Evolutionary conservation across 2,329 filamentous ascomycete genomes (phyloP).

Genomic region (Fusarium papillatum): DNA sequence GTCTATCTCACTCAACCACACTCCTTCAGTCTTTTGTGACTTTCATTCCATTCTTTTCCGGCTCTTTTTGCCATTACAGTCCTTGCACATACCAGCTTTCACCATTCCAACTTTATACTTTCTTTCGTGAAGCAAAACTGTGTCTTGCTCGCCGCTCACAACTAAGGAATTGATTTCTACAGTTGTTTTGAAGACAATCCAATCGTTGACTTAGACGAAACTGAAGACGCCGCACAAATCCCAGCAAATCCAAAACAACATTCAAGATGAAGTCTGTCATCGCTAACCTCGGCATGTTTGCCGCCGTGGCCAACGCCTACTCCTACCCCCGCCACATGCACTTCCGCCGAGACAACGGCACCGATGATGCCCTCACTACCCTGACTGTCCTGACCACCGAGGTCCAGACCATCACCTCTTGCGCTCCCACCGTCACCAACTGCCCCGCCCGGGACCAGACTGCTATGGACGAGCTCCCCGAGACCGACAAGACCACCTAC

Average conservation of each 20-base stretch:
- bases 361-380: conserved; percentile 51
- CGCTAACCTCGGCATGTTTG: conserved; percentile 59
- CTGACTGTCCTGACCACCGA: conserved; percentile 67
- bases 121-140: conserved; percentile 49
- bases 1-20: conserved; percentile 40
- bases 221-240: conserved; percentile 33
- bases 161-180: conserved; percentile 52
- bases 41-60: conserved; percentile 45
- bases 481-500: conserved; percentile 49
- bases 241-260: conserved; percentile 29
- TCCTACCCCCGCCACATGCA: conserved; percentile 52
- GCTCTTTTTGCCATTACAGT: conserved; percentile 44
- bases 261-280: conserved; percentile 63
- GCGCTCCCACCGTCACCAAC: conserved; percentile 69
- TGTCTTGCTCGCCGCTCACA: conserved; percentile 42
- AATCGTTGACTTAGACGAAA: conserved; percentile 42
- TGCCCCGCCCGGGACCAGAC: conserved; percentile 57
- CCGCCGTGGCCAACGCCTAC: conserved; percentile 58
- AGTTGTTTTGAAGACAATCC: conserved; percentile 33
- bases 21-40: conserved; percentile 43
- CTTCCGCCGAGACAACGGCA: conserved; percentile 47
- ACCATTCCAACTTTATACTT: conserved; percentile 39
- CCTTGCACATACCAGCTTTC: conserved; percentile 40
- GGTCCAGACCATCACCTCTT: conserved; percentile 70
- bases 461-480: conserved; percentile 51